Conservation (phyloP, 441 rosid genomes). For the Erodium chrysanthum region DNA sequence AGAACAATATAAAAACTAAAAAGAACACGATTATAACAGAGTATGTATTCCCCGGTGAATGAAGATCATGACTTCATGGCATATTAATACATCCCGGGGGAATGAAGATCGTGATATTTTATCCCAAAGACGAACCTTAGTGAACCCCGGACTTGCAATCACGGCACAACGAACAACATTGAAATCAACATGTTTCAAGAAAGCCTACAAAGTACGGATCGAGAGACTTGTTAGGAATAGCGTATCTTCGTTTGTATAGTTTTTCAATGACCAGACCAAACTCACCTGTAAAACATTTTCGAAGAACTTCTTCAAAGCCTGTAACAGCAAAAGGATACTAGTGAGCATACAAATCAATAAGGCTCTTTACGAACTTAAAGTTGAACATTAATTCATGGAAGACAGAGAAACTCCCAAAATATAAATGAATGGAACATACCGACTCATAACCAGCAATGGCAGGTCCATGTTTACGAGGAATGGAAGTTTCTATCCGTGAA, state of each 20-base stretch:
- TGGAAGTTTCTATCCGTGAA: conserved; percentile 73
- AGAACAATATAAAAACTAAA: background rate
- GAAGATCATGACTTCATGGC: too few species aligned
- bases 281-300: conserved; percentile 79
- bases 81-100: background rate
- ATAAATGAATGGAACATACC: conserved; percentile 35
- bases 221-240: conserved; percentile 13
- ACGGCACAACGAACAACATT: conserved; percentile 87
- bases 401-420: background rate
- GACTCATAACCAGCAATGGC: conserved; percentile 95
- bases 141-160: conserved; percentile 95
- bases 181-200: conserved; percentile 80
- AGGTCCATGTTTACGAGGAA: conserved; percentile 97
- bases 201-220: conserved; percentile 44
- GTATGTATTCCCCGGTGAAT: too few species aligned
- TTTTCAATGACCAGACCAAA: too few species aligned
- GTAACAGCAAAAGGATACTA: conserved; percentile 19
- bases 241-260: too few species aligned
- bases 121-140: conserved; percentile 46
- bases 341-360: conserved; percentile 3
- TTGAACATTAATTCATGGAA: background rate
- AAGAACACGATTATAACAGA: too few species aligned
- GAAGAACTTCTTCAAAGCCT: conserved; percentile 88
- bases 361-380: too few species aligned
- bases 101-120: conserved; percentile 5